Evolutionary conservation across 83 land plant species (phyloP).

Genomic region (Diphasiastrum complanatum): DNA sequence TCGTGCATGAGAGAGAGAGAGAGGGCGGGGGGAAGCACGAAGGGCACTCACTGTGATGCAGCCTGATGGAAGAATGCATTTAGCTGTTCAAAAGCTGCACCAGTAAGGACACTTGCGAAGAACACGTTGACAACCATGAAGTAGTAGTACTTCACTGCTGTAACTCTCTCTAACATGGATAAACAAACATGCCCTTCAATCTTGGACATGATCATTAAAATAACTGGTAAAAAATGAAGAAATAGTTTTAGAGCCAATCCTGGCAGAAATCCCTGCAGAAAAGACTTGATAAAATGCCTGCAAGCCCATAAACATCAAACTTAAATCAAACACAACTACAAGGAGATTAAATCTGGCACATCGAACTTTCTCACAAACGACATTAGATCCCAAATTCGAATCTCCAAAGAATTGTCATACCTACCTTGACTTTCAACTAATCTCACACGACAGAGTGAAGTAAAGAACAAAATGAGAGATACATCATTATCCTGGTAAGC

Average conservation of each 20-base stretch:
- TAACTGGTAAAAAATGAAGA: conserved; percentile 46
- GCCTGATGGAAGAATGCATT: conserved; percentile 32
- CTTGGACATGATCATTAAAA: conserved; percentile 55
- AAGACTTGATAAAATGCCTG: conserved; percentile 46
- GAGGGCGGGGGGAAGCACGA: neutral
- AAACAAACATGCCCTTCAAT: conserved; percentile 47
- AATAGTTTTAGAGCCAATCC: conserved; percentile 53
- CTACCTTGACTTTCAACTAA: no score
- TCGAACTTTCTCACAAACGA: neutral
- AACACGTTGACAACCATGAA: conserved; percentile 59
- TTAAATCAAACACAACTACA: no score
- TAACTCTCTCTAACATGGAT: conserved; percentile 47
- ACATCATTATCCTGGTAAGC: no score
- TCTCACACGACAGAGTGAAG: no score
- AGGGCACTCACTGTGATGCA: conserved; percentile 34
- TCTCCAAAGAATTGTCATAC: no score
- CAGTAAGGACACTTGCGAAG: conserved; percentile 51
- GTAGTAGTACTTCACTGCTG: conserved; percentile 53
- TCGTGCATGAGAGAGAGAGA: no score
- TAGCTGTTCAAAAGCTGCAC: conserved; percentile 54
- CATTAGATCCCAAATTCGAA: no score
- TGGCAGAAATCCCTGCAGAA: conserved; percentile 66
- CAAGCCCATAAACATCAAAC: neutral
- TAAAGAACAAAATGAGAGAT: no score
- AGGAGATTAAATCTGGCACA: neutral